Base-by-base conservation (phyloP, 1,139 yeast species). In the Pichia inconspicua region DNA sequence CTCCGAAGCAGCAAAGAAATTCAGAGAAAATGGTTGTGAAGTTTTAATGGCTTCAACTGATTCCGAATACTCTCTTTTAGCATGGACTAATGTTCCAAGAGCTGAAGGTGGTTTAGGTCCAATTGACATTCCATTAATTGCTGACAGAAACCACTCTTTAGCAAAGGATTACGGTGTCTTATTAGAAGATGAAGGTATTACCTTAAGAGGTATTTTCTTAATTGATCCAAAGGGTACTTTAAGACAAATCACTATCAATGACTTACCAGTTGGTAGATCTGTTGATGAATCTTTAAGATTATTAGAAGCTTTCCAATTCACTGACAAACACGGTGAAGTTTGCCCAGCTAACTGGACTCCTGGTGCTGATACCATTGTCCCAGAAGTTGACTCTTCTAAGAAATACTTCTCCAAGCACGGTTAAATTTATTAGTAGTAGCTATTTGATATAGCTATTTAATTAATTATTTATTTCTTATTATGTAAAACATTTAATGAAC, bases 341-440 rank as follows among this genome's bases (percentile, higher is more conserved):
- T 87, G 96, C 75, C 97, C 97, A 64, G 97, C 97, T 70, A 90
- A 89, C 94, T 92, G 98, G 97, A 86, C 87, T 63, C 90, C 94
- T 74, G 97, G 97, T 75, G 71, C 88, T 55, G 95, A 86, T 66
- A 86, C 96, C 73, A 90, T 90, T 77, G 84, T 85, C 73, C 92
- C 96, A 65, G 84, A 78, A 63, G 92, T 88, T 62, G 77, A 71
- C 49, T 80, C 77, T 63, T 85, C 96, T 62, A 84, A 85, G 77
- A 86, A 80, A 67, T 86, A 84, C 85, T 86, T 86, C 69, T 53
- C 58, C 49, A 62, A 62, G 55, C 66, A 62, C 59, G 62, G 58
- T 58, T 62, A 55, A 51, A 22, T 38, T 17, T 17, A 39, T 5
- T 19, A 25, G 30, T 31, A 25, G 12, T 34, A 25, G 12, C 27